Conservation (phyloP, 352 stramenopile genomes). For the Globisporangium splendens region DNA sequence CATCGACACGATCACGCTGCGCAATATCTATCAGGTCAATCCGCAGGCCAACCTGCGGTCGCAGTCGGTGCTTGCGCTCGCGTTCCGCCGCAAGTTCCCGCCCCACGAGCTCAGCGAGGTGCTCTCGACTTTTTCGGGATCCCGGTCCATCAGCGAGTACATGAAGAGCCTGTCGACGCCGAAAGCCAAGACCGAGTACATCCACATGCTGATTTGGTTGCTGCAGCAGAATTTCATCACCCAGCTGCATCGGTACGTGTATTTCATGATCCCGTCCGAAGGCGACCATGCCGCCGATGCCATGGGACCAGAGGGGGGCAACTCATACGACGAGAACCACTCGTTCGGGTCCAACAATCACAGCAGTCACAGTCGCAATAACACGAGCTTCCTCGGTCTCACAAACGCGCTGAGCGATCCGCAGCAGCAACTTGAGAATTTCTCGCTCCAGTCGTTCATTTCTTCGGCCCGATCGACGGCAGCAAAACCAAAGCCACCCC, state of each 20-base stretch:
- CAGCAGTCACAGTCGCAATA: not conserved
- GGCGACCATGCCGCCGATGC: conserved; percentile 34
- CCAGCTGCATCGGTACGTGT: conserved; percentile 84
- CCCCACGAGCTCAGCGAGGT: conserved; percentile 70
- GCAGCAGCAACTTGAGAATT: conserved; percentile 6
- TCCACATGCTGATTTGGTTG: conserved; percentile 87
- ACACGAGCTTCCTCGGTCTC: conserved; percentile 2
- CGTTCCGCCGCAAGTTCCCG: conserved; percentile 74
- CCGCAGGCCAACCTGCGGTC: conserved; percentile 47
- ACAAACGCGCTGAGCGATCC: not conserved
- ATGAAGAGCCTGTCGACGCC: conserved; percentile 64
- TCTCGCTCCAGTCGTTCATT: conserved; percentile 10
- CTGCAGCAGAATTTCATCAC: conserved; percentile 82
- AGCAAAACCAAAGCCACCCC: not conserved
- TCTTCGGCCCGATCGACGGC: not conserved
- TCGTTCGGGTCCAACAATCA: conserved; percentile 18
- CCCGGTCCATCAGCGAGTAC: conserved; percentile 68
- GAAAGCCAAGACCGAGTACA: conserved; percentile 77
- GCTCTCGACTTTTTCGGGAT: conserved; percentile 67
- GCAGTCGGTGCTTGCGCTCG: conserved; percentile 46
- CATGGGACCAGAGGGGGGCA: conserved; percentile 27
- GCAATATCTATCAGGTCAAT: conserved; percentile 86
- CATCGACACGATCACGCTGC: conserved; percentile 79
- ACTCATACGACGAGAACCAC: conserved; percentile 17
- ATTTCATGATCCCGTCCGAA: conserved; percentile 81